A percentile compares a stretch with the other conserved stretches of the same genome.
Evolutionary conservation across 345 rosid species (phyloP).

Genomic region (Hevea brasiliensis): DNA sequence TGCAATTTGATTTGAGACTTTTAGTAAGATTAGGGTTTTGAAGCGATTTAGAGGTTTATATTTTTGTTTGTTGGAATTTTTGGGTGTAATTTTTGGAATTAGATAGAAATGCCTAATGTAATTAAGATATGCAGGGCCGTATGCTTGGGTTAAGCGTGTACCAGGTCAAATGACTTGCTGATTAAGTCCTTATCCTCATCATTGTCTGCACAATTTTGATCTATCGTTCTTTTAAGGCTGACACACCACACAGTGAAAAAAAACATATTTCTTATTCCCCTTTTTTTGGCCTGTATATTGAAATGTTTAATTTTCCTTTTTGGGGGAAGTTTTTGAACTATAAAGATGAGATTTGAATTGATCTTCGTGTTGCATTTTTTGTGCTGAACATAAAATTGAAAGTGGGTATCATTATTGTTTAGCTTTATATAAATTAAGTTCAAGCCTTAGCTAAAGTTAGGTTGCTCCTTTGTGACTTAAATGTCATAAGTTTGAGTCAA

Average conservation of each 20-base stretch:
- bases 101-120: background rate
- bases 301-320: background rate
- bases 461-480: no score
- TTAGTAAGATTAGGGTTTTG: no score
- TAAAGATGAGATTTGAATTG: background rate
- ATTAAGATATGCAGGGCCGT: slow-evolving; percentile 58
- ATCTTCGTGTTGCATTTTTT: background rate
- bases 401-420: no score
- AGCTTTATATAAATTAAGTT: no score
- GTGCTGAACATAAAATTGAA: no score
- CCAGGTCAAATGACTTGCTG: slow-evolving; percentile 39
- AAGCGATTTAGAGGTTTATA: no score
- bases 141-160: slow-evolving; percentile 72
- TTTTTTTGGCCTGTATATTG: background rate
- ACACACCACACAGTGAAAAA: no score
- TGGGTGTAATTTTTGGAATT: no score
- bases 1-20: no score
- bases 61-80: no score
- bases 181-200: background rate
- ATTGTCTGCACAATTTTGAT: background rate
- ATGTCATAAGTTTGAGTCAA: no score
- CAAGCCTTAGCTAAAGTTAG: no score
- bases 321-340: background rate
- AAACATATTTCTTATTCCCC: background rate
- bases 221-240: background rate